These are phyloP conservation scores for Myriosclerotinia scirpicola DNA, from an alignment of 2,329 filamentous ascomycete species.

Conservation along the genomic window DNA sequence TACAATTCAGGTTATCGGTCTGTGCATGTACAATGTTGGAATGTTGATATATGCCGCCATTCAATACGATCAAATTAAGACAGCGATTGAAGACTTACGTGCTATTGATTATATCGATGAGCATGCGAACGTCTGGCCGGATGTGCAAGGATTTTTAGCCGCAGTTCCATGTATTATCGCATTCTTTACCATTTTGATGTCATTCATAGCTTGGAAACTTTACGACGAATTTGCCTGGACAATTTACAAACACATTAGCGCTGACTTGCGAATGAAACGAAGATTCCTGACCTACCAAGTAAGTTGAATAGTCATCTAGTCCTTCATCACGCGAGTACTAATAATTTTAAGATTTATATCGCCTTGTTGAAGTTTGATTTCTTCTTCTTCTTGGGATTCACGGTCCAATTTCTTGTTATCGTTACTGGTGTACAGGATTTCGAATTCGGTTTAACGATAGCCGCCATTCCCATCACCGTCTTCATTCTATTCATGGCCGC, in stretches of 20 bases:
- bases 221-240: constrained; percentile 99
- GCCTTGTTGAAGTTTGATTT: constrained; percentile 98
- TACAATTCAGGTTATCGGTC: constrained; percentile 95
- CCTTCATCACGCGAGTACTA: constrained; percentile 13
- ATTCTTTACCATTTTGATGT: constrained; percentile 69
- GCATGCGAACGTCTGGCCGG: constrained; percentile 59
- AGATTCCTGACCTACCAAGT: constrained; percentile 96
- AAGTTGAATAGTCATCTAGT: constrained; percentile 37
- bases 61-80: constrained; percentile 85
- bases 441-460: constrained; percentile 84
- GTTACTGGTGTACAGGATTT: constrained; percentile 67
- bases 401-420: constrained; percentile 94
- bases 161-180: constrained; percentile 84
- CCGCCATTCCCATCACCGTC: constrained; percentile 89
- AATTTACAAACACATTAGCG: constrained; percentile 98
- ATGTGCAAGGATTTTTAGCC: constrained; percentile 74
- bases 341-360: constrained; percentile 79
- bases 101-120: constrained; percentile 45
- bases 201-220: constrained; percentile 84
- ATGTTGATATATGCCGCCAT: constrained; percentile 91
- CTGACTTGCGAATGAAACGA: constrained; percentile 94
- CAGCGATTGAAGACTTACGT: constrained; percentile 62
- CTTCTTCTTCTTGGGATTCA: constrained; percentile 99
- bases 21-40: constrained; percentile 89
- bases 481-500: constrained; percentile 82